Base-by-base conservation (phyloP, 75 land plant species). In the Pinus tabuliformis region DNA sequence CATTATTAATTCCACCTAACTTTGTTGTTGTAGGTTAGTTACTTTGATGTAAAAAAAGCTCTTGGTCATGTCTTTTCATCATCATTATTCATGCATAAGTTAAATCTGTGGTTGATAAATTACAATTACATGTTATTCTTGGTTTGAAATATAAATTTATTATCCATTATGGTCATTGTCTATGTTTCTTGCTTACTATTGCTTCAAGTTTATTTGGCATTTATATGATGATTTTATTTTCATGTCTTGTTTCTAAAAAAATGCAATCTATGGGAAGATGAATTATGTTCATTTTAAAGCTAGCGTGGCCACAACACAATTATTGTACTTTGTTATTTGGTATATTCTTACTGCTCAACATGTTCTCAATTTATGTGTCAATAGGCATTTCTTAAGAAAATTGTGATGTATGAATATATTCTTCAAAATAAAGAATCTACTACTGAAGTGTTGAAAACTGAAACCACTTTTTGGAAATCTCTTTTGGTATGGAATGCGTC, bases 261-360 rank as follows among this genome's bases (percentile, higher is more conserved):
- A 93, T 82, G 83, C 91, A 74, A 80, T 77, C 12, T 57, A 62
- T 70, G 86, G 92, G 16, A 81, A 76, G 76, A 90, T 86, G n/a
- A 94, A 97, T 21, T 96, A 96, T 80, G 95, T 96, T 33, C 99
- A 96, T 79, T 96, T 94, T 75, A 96, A 96, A 81, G 99, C 97
- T 58, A 97, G 15, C 82, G 97, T 42, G 99, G 99, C 9, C 89
- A 97, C 16, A 96, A 97, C 83, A 92, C 99, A 58, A 96, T 97
- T 0, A 79, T 96, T 90, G 99, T 96, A 30, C 78, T 96, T 5
- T 96, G 99, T 78, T 96, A 96, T 78, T 77, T 96, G 97, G 99
- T 96, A 68, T 54, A 76, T 76, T 13, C 13, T 64, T 60, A 4
- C 15, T 57, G 63, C 11, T 74, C 22, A 2, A 4, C 24, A 61